A percentile compares a stretch with the other conserved stretches of the same genome.
Evolutionary conservation across 2,329 filamentous ascomycete species (phyloP).

Genomic region (Aureobasidium lini): DNA sequence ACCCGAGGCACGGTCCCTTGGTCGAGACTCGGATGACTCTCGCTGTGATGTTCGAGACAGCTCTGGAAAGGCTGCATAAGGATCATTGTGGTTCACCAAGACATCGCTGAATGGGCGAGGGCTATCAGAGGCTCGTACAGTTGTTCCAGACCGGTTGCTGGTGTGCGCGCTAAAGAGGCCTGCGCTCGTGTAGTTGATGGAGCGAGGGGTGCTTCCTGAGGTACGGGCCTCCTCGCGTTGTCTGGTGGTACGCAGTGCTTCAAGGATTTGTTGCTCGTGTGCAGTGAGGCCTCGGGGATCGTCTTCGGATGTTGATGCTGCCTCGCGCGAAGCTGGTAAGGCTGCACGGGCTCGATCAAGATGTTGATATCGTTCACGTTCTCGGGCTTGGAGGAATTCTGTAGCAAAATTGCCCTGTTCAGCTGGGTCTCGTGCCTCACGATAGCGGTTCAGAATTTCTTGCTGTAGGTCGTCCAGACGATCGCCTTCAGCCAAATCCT

Average conservation of each 20-base stretch:
- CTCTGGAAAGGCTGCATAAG: constrained; percentile 9
- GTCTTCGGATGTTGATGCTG: constrained; percentile 30
- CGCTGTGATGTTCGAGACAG: constrained; percentile 10
- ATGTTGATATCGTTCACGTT: constrained; percentile 23
- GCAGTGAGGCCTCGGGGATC: constrained; percentile 40
- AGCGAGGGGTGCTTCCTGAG: constrained; percentile 29
- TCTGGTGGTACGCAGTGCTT: constrained; percentile 37
- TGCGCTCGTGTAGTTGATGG: constrained; percentile 36
- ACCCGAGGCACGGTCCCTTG: background rate
- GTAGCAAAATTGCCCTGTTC: constrained; percentile 34
- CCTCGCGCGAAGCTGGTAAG: background rate
- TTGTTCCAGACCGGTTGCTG: background rate
- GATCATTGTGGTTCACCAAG: constrained; percentile 9
- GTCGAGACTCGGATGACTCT: background rate
- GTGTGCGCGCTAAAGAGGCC: constrained; percentile 22
- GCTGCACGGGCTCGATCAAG: background rate
- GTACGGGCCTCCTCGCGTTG: constrained; percentile 36
- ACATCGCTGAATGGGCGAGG: constrained; percentile 10
- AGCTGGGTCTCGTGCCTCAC: constrained; percentile 31
- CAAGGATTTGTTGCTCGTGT: constrained; percentile 39
- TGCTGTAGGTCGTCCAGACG: constrained; percentile 43
- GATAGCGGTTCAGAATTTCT: constrained; percentile 38
- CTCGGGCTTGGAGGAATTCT: constrained; percentile 37
- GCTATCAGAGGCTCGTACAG: background rate
- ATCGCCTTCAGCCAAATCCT: constrained; percentile 22